Evolutionary conservation across 163 green algal species (phyloP).

Genomic region (Trebouxiophyceae sp.): DNA sequence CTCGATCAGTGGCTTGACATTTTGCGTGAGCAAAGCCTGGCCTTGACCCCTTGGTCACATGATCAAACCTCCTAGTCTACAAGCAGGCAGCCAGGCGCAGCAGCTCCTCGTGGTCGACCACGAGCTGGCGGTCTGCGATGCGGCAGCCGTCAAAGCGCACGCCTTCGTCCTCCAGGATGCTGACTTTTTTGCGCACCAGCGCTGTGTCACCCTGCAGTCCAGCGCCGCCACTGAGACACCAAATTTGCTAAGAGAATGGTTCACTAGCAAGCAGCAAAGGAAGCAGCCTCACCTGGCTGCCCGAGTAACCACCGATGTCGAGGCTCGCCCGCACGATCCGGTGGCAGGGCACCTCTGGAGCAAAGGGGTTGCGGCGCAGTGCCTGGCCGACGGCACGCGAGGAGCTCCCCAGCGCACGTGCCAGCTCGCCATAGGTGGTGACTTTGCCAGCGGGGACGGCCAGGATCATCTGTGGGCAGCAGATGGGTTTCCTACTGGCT

Average conservation of each 20-base stretch:
- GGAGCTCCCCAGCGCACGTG: constrained; percentile 37
- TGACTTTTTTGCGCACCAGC: constrained; percentile 46
- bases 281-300: constrained; percentile 57
- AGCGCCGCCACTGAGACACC: too few relatives aligned
- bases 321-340: constrained; percentile 54
- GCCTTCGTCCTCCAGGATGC: constrained; percentile 52
- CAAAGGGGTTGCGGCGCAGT: constrained; percentile 65
- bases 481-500: too few relatives aligned
- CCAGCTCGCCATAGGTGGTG: constrained; percentile 60
- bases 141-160: constrained; percentile 34
- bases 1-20: too few relatives aligned
- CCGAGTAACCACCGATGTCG: constrained; percentile 66
- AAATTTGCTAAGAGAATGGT: too few relatives aligned
- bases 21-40: too few relatives aligned
- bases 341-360: constrained; percentile 70
- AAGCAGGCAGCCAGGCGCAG: too few relatives aligned
- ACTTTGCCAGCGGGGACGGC: constrained; percentile 59
- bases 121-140: neutral
- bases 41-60: too few relatives aligned
- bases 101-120: neutral
- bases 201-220: neutral
- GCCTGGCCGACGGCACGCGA: constrained; percentile 64
- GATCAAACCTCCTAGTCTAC: too few relatives aligned
- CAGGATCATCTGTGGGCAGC: constrained; percentile 45
- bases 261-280: too few relatives aligned